These are phyloP conservation scores for Penicillium flavigenum DNA, from an alignment of 495 filamentous ascomycete genomes.

Conservation along the genomic window DNA sequence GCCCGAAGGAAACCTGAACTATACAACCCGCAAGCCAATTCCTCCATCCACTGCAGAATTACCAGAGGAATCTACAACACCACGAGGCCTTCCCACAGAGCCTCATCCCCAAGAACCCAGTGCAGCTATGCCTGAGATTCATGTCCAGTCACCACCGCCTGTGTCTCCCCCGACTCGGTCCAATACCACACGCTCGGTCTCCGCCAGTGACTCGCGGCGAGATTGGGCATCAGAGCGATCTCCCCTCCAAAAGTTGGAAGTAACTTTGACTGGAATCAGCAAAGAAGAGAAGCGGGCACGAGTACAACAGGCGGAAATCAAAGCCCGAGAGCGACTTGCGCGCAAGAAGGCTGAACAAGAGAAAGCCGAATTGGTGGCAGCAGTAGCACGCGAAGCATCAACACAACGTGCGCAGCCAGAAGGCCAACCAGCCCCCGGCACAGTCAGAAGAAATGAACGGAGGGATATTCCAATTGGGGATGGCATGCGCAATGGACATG, in stretches of 20 bases:
- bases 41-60: slow-evolving; percentile 8
- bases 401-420: slow-evolving; percentile 5
- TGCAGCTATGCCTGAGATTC: slow-evolving; percentile 11
- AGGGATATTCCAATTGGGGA: slow-evolving; percentile 8
- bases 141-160: slow-evolving; percentile 8
- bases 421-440: background rate
- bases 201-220: slow-evolving; percentile 32
- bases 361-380: slow-evolving; percentile 19
- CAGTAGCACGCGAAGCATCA: slow-evolving; percentile 9
- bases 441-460: slow-evolving; percentile 6
- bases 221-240: slow-evolving; percentile 75
- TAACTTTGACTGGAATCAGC: slow-evolving; percentile 80
- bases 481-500: slow-evolving; percentile 1
- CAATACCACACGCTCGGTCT: slow-evolving; percentile 39
- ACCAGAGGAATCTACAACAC: slow-evolving; percentile 26
- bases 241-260: slow-evolving; percentile 87
- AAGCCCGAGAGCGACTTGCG: slow-evolving; percentile 50
- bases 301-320: slow-evolving; percentile 73
- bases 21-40: slow-evolving; percentile 22
- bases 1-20: slow-evolving; percentile 21
- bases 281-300: slow-evolving; percentile 87
- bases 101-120: slow-evolving; percentile 10
- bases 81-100: slow-evolving; percentile 19
- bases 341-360: slow-evolving; percentile 31
- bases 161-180: slow-evolving; percentile 30